phyloP scores from a whole-genome alignment of 495 filamentous ascomycete species.

The Xylaria scruposa region DNA sequence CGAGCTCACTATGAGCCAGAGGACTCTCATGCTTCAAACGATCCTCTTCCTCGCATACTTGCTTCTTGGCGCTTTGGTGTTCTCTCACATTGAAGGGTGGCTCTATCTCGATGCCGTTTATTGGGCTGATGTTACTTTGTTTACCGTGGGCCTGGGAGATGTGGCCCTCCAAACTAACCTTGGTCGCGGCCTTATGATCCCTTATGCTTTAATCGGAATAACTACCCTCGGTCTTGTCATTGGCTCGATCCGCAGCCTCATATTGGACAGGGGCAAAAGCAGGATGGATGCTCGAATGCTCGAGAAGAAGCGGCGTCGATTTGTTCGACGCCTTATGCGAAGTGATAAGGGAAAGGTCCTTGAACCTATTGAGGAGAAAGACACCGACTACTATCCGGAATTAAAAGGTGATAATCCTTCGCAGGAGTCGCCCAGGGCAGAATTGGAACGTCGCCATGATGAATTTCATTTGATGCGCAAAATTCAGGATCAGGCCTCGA shows the following conservation, averaged over 20 bases:
- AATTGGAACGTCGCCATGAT: conserved; percentile 68
- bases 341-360: conserved; percentile 58
- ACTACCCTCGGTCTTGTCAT: conserved; percentile 85
- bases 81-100: conserved; percentile 77
- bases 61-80: conserved; percentile 74
- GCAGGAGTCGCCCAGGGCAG: conserved; percentile 40
- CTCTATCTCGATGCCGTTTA: conserved; percentile 79
- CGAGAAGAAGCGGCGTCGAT: conserved; percentile 68
- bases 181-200: conserved; percentile 74
- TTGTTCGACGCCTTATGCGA: conserved; percentile 57
- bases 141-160: conserved; percentile 84
- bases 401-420: conserved; percentile 5
- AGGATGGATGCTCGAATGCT: conserved; percentile 72
- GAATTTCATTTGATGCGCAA: conserved; percentile 87
- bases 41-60: conserved; percentile 80
- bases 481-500: conserved; percentile 69
- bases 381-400: conserved; percentile 27
- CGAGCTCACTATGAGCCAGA: conserved; percentile 72
- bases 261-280: conserved; percentile 75
- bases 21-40: conserved; percentile 88
- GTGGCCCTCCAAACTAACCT: conserved; percentile 60
- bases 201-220: conserved; percentile 81
- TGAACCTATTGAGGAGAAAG: conserved; percentile 51
- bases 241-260: conserved; percentile 79
- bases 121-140: conserved; percentile 82